phyloP scores from a whole-genome alignment of 495 filamentous ascomycete species.

The Tetracladium marchalianum region DNA sequence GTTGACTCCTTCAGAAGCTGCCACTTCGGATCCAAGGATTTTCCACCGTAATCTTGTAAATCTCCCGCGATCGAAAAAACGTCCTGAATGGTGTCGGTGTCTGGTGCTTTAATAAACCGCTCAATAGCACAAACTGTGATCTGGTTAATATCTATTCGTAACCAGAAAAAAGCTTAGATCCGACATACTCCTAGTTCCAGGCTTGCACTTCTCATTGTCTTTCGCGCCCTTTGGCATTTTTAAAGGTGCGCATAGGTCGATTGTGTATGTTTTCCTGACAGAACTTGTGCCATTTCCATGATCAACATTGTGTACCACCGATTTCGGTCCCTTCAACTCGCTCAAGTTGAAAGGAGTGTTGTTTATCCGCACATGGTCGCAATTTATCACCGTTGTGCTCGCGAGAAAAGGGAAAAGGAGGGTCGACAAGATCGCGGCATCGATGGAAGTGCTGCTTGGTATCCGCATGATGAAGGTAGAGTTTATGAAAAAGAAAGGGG shows the following conservation, averaged over 20 bases:
- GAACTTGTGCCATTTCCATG: slow-evolving; percentile 25
- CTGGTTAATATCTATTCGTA: not conserved
- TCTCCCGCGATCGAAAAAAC: slow-evolving; percentile 71
- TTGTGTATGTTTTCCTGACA: slow-evolving; percentile 73
- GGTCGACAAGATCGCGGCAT: slow-evolving; percentile 26
- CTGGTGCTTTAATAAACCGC: slow-evolving; percentile 35
- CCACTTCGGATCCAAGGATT: slow-evolving; percentile 47
- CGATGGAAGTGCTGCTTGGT: slow-evolving; percentile 5
- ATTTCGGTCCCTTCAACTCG: slow-evolving; percentile 62
- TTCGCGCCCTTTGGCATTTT: slow-evolving; percentile 35
- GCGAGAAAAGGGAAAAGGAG: slow-evolving; percentile 40
- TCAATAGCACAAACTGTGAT: slow-evolving; percentile 70
- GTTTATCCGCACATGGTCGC: slow-evolving; percentile 48
- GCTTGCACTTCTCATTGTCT: slow-evolving; percentile 46
- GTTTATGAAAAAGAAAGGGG: not conserved
- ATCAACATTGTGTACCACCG: slow-evolving; percentile 48
- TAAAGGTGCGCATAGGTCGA: slow-evolving; percentile 71
- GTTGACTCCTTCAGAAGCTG: slow-evolving; percentile 49
- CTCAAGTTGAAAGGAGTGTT: slow-evolving; percentile 54
- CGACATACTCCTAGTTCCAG: slow-evolving; percentile 47
- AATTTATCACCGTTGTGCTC: slow-evolving; percentile 43
- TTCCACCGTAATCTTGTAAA: slow-evolving; percentile 39
- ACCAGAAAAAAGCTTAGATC: slow-evolving; percentile 1
- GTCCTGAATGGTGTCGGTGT: slow-evolving; percentile 29
- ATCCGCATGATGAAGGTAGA: slow-evolving; percentile 16